Base-by-base conservation (phyloP, 345 rosid species). In the Erysimum cheiranthoides region DNA sequence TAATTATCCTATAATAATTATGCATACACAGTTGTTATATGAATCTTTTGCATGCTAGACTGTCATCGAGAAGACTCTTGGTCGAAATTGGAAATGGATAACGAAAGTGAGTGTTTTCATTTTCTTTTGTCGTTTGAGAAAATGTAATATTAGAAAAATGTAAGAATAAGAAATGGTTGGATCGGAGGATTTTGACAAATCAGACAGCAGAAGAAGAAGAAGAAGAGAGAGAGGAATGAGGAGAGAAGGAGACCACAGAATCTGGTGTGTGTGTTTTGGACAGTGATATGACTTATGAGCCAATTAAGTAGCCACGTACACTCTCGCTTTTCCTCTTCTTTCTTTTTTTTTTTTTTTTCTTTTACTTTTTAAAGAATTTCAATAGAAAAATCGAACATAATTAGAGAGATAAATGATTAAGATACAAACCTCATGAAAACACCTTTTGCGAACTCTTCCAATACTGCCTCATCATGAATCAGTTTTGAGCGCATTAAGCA, bases 251-350 rank as follows among this genome's bases (percentile, higher is more conserved):
- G 80, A 71, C 83, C 83, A 80, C 77, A 65, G 43, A 71, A 59
- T 21, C 57, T 80, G 65, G 51, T 30, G 14, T 74, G 12, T 64
- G 45, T 28, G 10, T 27, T 16, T 45, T 10, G 50, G 64, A 75
- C 66, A 49, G 40, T 75, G 73, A 64, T 57, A 30, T 63, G 42
- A 78, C 74, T 71, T 68, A 11, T 74, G 79, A 73, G 77, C 79
- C 75, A 75, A 59, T 74, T 49, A 75, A 52, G 31, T 42, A 2
- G 80, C 83, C 83, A 80, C 83, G 83, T 80, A 70, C 56, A 32
- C 66, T 58, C 76, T 65, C 54, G 56, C 71, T 40, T 66, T 71
- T 38, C 83, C 77, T 75, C 80, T 75, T 50, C 45, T 65, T 75
- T 70, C 40, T 38, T 3, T 56, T 31, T 13, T 17, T 0, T 9